These are phyloP conservation scores for Globisporangium barbulae DNA, from an alignment of 352 stramenopile species.

Conservation along the genomic window DNA sequence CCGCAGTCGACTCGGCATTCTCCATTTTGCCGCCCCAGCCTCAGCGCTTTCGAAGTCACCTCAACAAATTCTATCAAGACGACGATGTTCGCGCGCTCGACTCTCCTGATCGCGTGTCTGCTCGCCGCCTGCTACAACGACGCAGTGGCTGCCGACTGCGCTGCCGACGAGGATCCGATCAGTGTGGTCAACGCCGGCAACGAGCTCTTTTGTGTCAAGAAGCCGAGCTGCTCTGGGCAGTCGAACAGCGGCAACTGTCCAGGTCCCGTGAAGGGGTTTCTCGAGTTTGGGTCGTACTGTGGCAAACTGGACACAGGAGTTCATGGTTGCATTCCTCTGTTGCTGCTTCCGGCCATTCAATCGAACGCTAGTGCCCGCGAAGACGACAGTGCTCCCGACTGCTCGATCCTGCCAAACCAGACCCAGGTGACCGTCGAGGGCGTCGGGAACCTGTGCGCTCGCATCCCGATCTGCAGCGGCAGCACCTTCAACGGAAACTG, in stretches of 20 bases:
- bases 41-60: background rate
- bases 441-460: slow-evolving; percentile 7
- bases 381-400: background rate
- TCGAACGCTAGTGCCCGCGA: slow-evolving; percentile 1
- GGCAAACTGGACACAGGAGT: background rate
- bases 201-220: background rate
- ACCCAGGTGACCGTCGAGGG: background rate
- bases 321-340: slow-evolving; percentile 6
- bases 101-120: background rate
- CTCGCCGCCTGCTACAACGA: background rate
- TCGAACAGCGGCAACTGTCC: slow-evolving; percentile 10
- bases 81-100: background rate
- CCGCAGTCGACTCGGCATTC: background rate
- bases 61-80: background rate
- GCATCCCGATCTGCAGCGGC: slow-evolving; percentile 1
- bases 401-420: slow-evolving; percentile 3
- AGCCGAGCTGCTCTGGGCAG: slow-evolving; percentile 2
- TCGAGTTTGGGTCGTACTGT: slow-evolving; percentile 11
- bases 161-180: background rate
- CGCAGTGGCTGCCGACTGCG: background rate
- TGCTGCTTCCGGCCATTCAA: background rate
- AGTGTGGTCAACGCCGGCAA: background rate
- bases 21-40: background rate
- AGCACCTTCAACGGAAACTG: slow-evolving; percentile 5
- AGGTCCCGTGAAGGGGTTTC: background rate